These are phyloP conservation scores for Isabelozyma gotoi DNA, from an alignment of 805 yeast genomes.

Conservation along the genomic window DNA sequence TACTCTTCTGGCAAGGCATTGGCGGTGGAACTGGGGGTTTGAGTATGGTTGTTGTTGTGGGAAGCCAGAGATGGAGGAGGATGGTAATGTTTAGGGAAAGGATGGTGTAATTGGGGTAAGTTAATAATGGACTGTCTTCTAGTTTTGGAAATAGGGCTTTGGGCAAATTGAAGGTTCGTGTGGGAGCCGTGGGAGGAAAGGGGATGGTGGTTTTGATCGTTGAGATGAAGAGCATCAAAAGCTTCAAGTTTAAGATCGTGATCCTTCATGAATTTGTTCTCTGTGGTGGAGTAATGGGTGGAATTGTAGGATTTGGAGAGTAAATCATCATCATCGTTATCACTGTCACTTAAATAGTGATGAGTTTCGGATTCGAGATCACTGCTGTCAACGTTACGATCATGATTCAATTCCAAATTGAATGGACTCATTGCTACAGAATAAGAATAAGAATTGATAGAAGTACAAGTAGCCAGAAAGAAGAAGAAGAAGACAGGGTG, in stretches of 20 bases:
- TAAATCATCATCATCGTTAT: constrained; percentile 23
- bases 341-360: constrained; percentile 3
- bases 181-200: constrained; percentile 4
- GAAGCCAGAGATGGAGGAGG: constrained; percentile 17
- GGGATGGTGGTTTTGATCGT: constrained; percentile 4
- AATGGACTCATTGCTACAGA: neutral
- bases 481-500: no score
- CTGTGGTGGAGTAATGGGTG: constrained; percentile 64
- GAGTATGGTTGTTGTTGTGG: constrained; percentile 15
- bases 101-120: constrained; percentile 24
- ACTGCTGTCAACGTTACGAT: neutral
- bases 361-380: neutral
- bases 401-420: neutral
- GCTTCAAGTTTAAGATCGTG: constrained; percentile 69
- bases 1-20: constrained; percentile 45
- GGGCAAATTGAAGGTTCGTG: constrained; percentile 5
- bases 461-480: no score
- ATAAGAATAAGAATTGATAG: no score
- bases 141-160: constrained; percentile 12
- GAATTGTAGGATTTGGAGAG: constrained; percentile 34
- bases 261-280: constrained; percentile 62
- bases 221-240: constrained; percentile 43
- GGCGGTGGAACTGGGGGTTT: constrained; percentile 6
- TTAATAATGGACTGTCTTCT: constrained; percentile 42
- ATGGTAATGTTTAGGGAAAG: constrained; percentile 14